phyloP scores from a whole-genome alignment of 2,329 filamentous ascomycete species.

The Talaromyces islandicus region DNA sequence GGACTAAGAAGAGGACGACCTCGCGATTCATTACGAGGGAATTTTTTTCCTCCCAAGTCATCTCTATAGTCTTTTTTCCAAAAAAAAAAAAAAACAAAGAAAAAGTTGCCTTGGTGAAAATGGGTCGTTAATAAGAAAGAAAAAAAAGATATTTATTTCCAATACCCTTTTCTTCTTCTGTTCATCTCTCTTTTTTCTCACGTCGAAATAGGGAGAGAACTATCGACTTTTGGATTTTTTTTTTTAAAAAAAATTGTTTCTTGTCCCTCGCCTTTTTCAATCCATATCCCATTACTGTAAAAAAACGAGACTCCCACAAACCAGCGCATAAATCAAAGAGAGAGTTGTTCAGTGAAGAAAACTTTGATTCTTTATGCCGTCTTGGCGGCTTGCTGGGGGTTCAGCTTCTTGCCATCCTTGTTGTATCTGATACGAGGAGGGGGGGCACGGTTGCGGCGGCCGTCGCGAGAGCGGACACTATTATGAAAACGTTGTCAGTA shows the following conservation, averaged over 20 bases:
- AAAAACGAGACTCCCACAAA: not conserved
- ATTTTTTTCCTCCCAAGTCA: constrained; percentile 4
- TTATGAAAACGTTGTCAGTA: constrained; percentile 14
- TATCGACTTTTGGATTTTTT: not conserved
- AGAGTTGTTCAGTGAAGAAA: not conserved
- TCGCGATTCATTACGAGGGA: constrained; percentile 8
- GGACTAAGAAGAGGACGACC: not conserved
- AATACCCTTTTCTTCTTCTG: not conserved
- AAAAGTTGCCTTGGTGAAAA: not conserved
- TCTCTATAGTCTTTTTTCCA: constrained; percentile 4
- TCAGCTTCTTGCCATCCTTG: constrained; percentile 99
- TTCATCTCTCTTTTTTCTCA: not conserved
- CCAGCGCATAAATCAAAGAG: constrained; percentile 1
- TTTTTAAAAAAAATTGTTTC: not conserved
- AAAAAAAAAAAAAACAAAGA: not conserved
- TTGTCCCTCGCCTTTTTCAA: not conserved
- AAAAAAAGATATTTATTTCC: not conserved
- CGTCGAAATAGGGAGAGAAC: not conserved
- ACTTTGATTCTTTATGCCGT: constrained; percentile 34
- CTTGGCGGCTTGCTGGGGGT: constrained; percentile 73
- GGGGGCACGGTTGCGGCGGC: constrained; percentile 97
- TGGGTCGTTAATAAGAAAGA: not conserved
- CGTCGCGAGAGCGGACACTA: constrained; percentile 94
- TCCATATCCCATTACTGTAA: constrained; percentile 1
- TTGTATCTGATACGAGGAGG: constrained; percentile 98